These are phyloP conservation scores for Biancaea sappan DNA, from an alignment of 306 rosid species.

Conservation along the genomic window DNA sequence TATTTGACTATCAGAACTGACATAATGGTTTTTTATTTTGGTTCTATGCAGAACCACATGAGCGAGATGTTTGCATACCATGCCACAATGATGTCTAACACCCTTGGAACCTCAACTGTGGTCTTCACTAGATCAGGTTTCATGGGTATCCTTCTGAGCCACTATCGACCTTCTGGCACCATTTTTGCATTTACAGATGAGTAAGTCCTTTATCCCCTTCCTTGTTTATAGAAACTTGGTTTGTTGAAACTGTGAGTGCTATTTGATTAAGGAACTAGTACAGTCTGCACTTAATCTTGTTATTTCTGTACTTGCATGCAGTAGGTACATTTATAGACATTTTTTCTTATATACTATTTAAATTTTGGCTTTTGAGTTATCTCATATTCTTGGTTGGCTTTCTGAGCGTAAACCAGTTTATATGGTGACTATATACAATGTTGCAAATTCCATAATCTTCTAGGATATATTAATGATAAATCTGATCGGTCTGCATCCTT, in stretches of 20 bases:
- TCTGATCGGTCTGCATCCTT: not conserved
- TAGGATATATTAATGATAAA: not conserved
- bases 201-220: conserved; percentile 56
- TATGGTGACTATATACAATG: not conserved
- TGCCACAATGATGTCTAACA: conserved; percentile 98
- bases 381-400: conserved; percentile 3
- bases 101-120: conserved; percentile 94
- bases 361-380: not conserved
- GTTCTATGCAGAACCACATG: conserved; percentile 78
- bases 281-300: not conserved
- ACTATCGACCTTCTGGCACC: conserved; percentile 91
- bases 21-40: conserved; percentile 25
- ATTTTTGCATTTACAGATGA: conserved; percentile 91
- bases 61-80: conserved; percentile 99
- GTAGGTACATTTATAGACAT: not conserved
- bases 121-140: conserved; percentile 94
- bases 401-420: not conserved
- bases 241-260: not conserved
- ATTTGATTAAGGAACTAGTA: not conserved
- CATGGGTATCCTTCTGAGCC: conserved; percentile 89
- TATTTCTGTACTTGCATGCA: not conserved
- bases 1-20: conserved; percentile 20
- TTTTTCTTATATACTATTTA: too few species aligned
- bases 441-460: not conserved
- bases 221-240: not conserved